phyloP scores from a whole-genome alignment of 768 basidiomycete species.

The Calocybe cyanea region DNA sequence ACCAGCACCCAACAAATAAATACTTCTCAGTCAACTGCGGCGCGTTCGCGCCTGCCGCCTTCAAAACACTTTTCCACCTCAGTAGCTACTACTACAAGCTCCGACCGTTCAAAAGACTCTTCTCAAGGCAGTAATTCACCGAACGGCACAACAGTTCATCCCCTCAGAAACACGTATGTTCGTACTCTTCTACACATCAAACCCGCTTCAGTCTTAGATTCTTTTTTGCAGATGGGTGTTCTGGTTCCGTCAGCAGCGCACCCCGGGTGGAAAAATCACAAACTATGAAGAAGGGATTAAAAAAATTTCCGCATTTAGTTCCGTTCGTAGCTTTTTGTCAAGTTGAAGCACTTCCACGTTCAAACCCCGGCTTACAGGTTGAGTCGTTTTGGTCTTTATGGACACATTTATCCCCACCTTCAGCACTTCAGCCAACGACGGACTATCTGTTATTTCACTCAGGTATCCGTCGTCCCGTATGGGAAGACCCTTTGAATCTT shows the following conservation, averaged over 20 bases:
- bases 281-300: conserved; percentile 96
- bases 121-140: conserved; percentile 28
- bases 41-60: conserved; percentile 47
- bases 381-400: conserved; percentile 96
- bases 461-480: conserved; percentile 83
- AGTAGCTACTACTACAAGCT: conserved; percentile 40
- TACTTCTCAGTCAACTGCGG: conserved; percentile 19
- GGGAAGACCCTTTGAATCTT: conserved; percentile 92
- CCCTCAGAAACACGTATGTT: conserved; percentile 87
- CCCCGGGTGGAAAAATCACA: conserved; percentile 84
- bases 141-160: conserved; percentile 52
- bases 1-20: conserved; percentile 19
- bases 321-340: conserved; percentile 43
- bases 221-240: conserved; percentile 70
- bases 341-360: neutral
- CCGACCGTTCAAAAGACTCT: conserved; percentile 46
- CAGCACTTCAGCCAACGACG: conserved; percentile 80
- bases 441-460: conserved; percentile 93
- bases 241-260: conserved; percentile 88
- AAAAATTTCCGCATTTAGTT: conserved; percentile 85
- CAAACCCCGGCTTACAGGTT: conserved; percentile 43
- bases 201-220: conserved; percentile 14
- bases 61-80: conserved; percentile 72
- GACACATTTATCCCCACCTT: conserved; percentile 87
- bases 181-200: conserved; percentile 36